phyloP scores from a whole-genome alignment of 192 early-diverging fungal genomes.

The Entomortierella parvispora region DNA sequence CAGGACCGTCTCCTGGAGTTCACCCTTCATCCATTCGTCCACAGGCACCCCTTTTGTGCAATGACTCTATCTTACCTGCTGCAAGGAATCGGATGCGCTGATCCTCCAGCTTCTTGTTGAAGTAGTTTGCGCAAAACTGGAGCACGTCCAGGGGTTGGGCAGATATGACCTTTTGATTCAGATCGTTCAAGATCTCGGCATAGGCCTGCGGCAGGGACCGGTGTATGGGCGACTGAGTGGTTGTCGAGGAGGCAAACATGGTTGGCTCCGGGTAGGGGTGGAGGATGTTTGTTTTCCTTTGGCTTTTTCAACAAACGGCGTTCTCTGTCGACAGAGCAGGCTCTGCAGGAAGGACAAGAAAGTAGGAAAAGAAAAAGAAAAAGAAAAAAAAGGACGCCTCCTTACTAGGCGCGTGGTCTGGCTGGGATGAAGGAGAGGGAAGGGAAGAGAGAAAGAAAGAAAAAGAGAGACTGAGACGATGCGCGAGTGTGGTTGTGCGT shows the following conservation, averaged over 20 bases:
- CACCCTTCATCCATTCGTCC: no score
- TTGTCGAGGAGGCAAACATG: conserved; percentile 47
- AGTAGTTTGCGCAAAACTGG: conserved; percentile 93
- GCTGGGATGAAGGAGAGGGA: background rate
- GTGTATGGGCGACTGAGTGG: conserved; percentile 47
- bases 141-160: conserved; percentile 88
- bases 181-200: conserved; percentile 80
- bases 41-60: no score
- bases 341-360: background rate
- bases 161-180: conserved; percentile 81
- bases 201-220: conserved; percentile 55
- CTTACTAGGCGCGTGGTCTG: no score
- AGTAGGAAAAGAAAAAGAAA: no score
- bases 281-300: background rate
- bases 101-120: conserved; percentile 86
- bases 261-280: background rate
- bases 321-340: background rate
- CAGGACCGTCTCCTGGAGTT: no score
- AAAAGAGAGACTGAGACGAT: no score
- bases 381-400: background rate
- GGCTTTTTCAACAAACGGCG: background rate
- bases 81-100: conserved; percentile 67
- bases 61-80: conserved; percentile 41
- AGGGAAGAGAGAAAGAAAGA: background rate
- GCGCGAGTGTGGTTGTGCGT: no score